A percentile compares a stretch with the other conserved stretches of the same genome.
These are phyloP conservation scores for Solanum chaucha DNA, from an alignment of 257 asterid species.

Conservation along the genomic window DNA sequence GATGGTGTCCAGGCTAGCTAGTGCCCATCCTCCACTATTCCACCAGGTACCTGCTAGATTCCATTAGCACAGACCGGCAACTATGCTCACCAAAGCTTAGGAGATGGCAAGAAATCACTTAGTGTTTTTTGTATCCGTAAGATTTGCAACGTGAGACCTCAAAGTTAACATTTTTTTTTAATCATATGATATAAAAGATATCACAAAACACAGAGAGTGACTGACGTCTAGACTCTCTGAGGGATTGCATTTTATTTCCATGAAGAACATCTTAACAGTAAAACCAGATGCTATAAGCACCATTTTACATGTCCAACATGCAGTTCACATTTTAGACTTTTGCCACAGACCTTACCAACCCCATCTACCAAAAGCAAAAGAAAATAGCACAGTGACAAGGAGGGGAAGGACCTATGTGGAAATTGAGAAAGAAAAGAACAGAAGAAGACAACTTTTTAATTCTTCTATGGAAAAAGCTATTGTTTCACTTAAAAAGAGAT, in stretches of 20 bases:
- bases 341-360: neutral
- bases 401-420: neutral
- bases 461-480: slow-evolving; percentile 29
- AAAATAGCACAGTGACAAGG: neutral
- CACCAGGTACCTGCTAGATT: neutral
- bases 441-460: slow-evolving; percentile 2
- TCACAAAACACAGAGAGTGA: neutral
- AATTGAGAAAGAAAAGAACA: slow-evolving; percentile 1
- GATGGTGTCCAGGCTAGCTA: neutral
- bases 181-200: neutral
- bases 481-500: slow-evolving; percentile 26
- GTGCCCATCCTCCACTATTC: neutral
- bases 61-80: neutral
- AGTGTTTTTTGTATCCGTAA: neutral
- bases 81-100: neutral
- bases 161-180: neutral
- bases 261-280: neutral
- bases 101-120: neutral
- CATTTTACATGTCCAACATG: neutral
- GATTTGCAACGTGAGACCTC: neutral
- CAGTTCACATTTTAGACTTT: neutral
- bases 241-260: neutral
- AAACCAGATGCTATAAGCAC: neutral
- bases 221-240: neutral
- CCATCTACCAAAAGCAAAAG: neutral